A percentile compares a stretch with the other conserved stretches of the same genome.
Conservation (phyloP, 2,329 filamentous ascomycete genomes). For the Trichoderma harzianum region DNA sequence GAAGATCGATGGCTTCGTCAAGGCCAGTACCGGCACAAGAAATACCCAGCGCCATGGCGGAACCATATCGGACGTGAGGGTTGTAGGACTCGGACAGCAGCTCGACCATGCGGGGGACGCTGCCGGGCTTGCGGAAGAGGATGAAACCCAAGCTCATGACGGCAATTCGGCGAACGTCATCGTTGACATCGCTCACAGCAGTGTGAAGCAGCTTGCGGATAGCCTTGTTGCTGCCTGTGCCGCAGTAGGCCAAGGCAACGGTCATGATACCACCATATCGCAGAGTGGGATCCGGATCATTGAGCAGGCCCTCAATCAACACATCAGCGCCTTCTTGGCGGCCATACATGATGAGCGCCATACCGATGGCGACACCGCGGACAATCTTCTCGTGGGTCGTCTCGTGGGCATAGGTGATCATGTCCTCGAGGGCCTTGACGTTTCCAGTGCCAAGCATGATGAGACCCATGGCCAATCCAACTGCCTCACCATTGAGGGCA, state of each 20-base stretch:
- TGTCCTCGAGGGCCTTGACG: slow-evolving; percentile 85
- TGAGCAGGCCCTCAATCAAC: slow-evolving; percentile 87
- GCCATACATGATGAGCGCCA: slow-evolving; percentile 98
- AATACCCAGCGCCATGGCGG: slow-evolving; percentile 96
- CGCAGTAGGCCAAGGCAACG: slow-evolving; percentile 95
- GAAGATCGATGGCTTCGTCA: slow-evolving; percentile 90
- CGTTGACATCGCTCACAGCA: slow-evolving; percentile 95
- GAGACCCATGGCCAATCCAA: slow-evolving; percentile 92
- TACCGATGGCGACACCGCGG: slow-evolving; percentile 88
- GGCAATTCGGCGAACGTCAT: slow-evolving; percentile 91
- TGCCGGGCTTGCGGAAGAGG: slow-evolving; percentile 94
- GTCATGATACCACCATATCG: slow-evolving; percentile 98
- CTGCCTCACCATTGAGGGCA: slow-evolving; percentile 93
- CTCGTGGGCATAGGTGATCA: slow-evolving; percentile 97
- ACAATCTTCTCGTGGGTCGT: slow-evolving; percentile 99
- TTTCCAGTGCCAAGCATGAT: slow-evolving; percentile 99
- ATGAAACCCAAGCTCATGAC: slow-evolving; percentile 99
- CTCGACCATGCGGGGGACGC: slow-evolving; percentile 97
- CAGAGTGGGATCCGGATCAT: slow-evolving; percentile 88
- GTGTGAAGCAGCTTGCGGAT: slow-evolving; percentile 93
- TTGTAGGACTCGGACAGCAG: slow-evolving; percentile 98
- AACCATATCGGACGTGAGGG: slow-evolving; percentile 95
- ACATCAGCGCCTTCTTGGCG: slow-evolving; percentile 93
- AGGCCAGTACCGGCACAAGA: slow-evolving; percentile 95
- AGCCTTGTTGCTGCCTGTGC: slow-evolving; percentile 97